Evolutionary conservation across 805 yeast species (phyloP), one percentile per base, ranked within the genome.

Genomic region (Suhomyces xylopsoci): DNA sequence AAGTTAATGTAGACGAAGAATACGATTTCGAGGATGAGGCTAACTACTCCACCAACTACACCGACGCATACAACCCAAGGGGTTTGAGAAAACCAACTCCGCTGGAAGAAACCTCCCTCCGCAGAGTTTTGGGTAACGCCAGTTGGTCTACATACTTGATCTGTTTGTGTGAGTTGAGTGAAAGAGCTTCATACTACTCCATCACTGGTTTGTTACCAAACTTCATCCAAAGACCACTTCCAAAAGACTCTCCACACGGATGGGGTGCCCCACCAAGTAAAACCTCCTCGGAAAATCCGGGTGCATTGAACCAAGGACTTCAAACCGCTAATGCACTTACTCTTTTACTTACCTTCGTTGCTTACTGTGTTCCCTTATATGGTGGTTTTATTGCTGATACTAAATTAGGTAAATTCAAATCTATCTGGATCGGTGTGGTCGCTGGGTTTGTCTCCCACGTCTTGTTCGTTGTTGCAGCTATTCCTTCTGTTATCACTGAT

Each of bases 301-400:
- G 84, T 63, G 84, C 84, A 12, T 70, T 80, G 48, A 73, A 67
- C 42, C 56, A 71, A 57, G 83, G 83, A 51, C 65, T 77, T 49
- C 69, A 68, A 56, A 64, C 74, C 10, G 77, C 83, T 1, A 70
- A 72, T 38, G 84, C 80, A n/a, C 62, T 80, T 47, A 75, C 81
- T 12, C 66, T 71, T 52, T 69, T 80, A 57, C 66, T 79, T 53
- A 70, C 76, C n/a, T 81, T 79, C 54, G 65, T 73, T 52, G 82
- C 82, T 15, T 79, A 79, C 54, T 76, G 77, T 49, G 69, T 74
- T 53, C 84, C 84, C n/a, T 65, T 81, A 50, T 65, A 70, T 51
- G 84, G 82, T 64, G 83, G 83, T 55, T 79, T 70, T 58, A 53
- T 81, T 48, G 80, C 84, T 42, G 84, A 81, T 68, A 67, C 80